phyloP scores from a whole-genome alignment of 2,329 filamentous ascomycete genomes.

The Cercospora sp. region DNA sequence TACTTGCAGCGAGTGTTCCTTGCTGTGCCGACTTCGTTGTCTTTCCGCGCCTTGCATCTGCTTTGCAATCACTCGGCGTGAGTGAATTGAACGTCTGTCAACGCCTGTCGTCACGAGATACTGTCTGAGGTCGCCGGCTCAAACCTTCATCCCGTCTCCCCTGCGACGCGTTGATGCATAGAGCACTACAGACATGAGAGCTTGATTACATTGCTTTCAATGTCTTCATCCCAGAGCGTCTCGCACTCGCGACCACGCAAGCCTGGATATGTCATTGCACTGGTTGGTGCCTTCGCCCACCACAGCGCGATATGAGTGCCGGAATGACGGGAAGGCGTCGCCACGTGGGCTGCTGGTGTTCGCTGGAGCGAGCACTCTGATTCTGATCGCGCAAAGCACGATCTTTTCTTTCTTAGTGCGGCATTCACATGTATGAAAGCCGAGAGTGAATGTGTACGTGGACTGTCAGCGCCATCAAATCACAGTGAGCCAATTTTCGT shows the following conservation, averaged over 20 bases:
- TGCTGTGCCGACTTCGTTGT: background rate
- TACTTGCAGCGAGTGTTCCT: background rate
- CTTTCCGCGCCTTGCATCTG: background rate
- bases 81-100: background rate
- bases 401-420: background rate
- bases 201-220: background rate
- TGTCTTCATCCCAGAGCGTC: background rate
- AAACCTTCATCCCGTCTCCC: background rate
- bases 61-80: background rate
- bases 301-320: background rate
- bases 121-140: background rate
- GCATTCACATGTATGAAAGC: background rate
- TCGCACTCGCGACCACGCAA: background rate
- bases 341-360: background rate
- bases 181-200: background rate
- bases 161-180: background rate
- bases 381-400: background rate
- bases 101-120: background rate
- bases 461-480: background rate
- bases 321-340: background rate
- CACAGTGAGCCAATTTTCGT: conserved; percentile 7
- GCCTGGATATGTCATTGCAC: background rate
- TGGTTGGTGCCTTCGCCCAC: background rate
- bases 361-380: background rate
- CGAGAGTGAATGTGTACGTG: background rate